Evolutionary conservation across 1,284 basidiomycete species (phyloP).

Genomic region (Fistulinella staudtii): DNA sequence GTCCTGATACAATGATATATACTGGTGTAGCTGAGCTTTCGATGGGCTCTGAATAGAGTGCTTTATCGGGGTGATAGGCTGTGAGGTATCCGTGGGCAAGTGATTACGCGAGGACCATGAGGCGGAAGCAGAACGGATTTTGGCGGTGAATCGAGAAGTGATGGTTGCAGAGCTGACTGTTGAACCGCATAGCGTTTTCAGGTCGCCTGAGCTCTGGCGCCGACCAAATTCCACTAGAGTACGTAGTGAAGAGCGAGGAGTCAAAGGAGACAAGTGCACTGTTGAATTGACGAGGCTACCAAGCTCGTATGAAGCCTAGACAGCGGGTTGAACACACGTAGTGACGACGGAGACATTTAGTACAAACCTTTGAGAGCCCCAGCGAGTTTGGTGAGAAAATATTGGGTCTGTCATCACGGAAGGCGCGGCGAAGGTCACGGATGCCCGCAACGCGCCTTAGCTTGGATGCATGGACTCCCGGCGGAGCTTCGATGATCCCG

Average conservation of each 20-base stretch:
- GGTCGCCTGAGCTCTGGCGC: slow-evolving; percentile 13
- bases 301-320: slow-evolving; percentile 22
- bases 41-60: slow-evolving; percentile 4
- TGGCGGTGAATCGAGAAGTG: slow-evolving; percentile 16
- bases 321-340: slow-evolving; percentile 1
- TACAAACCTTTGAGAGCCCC: slow-evolving; percentile 22
- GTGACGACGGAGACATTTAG: background rate
- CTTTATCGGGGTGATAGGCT: slow-evolving; percentile 8
- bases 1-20: slow-evolving; percentile 9
- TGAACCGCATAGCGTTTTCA: slow-evolving; percentile 22
- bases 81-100: slow-evolving; percentile 8
- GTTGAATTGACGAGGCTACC: slow-evolving; percentile 17
- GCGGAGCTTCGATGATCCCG: background rate
- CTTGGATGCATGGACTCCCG: slow-evolving; percentile 8
- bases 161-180: slow-evolving; percentile 22
- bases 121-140: slow-evolving; percentile 12
- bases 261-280: slow-evolving; percentile 7
- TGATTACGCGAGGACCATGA: slow-evolving; percentile 5
- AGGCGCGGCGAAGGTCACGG: slow-evolving; percentile 23
- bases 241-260: slow-evolving; percentile 23
- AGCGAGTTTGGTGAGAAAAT: slow-evolving; percentile 5
- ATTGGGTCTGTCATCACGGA: slow-evolving; percentile 15
- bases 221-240: slow-evolving; percentile 22
- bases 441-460: slow-evolving; percentile 26
- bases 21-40: slow-evolving; percentile 13